A percentile compares a stretch with the other conserved stretches of the same genome.
These are phyloP conservation scores for Termitomyces sp. DNA, from an alignment of 768 basidiomycete species.

Conservation along the genomic window DNA sequence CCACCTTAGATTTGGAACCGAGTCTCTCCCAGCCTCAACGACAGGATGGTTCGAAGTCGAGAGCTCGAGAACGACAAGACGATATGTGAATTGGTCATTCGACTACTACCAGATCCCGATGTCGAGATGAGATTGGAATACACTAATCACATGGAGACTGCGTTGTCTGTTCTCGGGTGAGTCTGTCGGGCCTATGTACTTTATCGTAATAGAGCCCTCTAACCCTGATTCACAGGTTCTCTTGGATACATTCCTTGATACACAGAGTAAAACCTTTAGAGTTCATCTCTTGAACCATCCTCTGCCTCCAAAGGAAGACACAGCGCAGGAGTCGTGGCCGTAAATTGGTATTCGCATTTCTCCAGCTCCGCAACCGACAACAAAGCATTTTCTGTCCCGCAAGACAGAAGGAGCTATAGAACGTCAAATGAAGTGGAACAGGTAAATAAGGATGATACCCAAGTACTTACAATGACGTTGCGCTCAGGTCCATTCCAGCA, in stretches of 20 bases:
- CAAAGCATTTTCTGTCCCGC: conserved; percentile 82
- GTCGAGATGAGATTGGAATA: too few species aligned
- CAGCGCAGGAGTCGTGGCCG: conserved; percentile 79
- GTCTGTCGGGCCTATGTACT: too few species aligned
- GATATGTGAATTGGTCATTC: too few species aligned
- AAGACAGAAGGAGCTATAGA: conserved; percentile 73
- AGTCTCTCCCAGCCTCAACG: too few species aligned
- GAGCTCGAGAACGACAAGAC: too few species aligned
- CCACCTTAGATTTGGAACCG: background rate
- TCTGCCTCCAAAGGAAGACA: conserved; percentile 52
- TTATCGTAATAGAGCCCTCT: too few species aligned
- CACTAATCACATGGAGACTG: too few species aligned
- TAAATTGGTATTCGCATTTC: conserved; percentile 93
- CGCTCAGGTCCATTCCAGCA: conserved; percentile 98
- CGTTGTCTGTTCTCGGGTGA: too few species aligned
- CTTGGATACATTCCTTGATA: conserved; percentile 3
- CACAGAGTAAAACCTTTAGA: conserved; percentile 19
- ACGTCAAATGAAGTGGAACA: conserved; percentile 5
- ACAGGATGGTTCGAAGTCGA: too few species aligned
- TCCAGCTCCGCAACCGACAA: conserved; percentile 81
- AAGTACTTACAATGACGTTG: conserved; percentile 60
- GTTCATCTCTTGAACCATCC: conserved; percentile 33
- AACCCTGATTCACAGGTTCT: background rate
- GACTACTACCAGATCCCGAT: too few species aligned
- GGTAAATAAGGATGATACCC: background rate